These are phyloP conservation scores for Sporothrix euskadiensis DNA, from an alignment of 2,329 filamentous ascomycete genomes.

Conservation along the genomic window DNA sequence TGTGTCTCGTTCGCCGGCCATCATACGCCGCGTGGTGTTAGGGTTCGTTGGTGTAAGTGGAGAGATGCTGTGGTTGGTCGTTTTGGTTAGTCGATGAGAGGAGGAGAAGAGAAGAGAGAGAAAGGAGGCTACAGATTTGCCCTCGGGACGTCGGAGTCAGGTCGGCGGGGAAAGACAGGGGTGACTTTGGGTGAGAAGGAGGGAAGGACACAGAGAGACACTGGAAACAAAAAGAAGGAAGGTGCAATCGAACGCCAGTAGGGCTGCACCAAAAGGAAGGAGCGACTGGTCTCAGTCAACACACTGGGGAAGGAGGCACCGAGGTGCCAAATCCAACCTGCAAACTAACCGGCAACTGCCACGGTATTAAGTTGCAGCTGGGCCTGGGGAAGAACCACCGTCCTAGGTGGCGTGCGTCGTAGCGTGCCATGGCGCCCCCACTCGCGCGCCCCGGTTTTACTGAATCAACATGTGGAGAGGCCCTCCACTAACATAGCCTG, in stretches of 20 bases:
- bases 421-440: neutral
- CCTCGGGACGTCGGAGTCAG: slow-evolving; percentile 24
- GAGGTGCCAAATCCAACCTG: neutral
- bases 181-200: neutral
- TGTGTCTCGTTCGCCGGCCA: slow-evolving; percentile 12
- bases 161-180: slow-evolving; percentile 16
- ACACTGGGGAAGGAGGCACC: slow-evolving; percentile 21
- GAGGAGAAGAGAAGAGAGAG: neutral
- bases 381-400: neutral
- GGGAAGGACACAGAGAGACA: neutral
- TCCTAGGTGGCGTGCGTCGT: neutral
- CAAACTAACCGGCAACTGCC: slow-evolving; percentile 28
- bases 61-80: neutral
- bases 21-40: slow-evolving; percentile 22
- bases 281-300: neutral
- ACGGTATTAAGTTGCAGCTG: slow-evolving; percentile 20
- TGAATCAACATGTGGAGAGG: slow-evolving; percentile 23
- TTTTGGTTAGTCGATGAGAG: neutral
- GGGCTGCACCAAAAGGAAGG: neutral
- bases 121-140: slow-evolving; percentile 13
- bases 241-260: neutral
- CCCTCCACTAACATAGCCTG: slow-evolving; percentile 17
- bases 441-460: slow-evolving; percentile 13
- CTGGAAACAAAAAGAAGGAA: neutral
- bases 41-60: slow-evolving; percentile 2